phyloP scores from a whole-genome alignment of 129 eudicot species.

The Flaveria trinervia region DNA sequence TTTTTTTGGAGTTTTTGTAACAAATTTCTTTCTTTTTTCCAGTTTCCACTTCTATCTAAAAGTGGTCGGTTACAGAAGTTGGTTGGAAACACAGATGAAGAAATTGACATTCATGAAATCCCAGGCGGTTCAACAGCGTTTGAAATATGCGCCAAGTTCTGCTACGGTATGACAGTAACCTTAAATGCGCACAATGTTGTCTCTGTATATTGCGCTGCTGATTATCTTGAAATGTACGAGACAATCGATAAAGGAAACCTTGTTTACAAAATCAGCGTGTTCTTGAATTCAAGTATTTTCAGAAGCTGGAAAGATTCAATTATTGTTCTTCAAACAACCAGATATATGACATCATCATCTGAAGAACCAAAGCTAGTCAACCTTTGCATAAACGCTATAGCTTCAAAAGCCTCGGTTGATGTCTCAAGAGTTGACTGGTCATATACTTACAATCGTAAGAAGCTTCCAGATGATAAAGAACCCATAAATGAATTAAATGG shows the following conservation, averaged over 20 bases:
- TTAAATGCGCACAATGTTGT: slow-evolving; percentile 84
- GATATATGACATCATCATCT: slow-evolving; percentile 51
- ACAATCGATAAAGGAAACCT: slow-evolving; percentile 90
- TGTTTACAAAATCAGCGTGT: slow-evolving; percentile 76
- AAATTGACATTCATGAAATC: slow-evolving; percentile 62
- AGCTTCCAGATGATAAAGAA: slow-evolving; percentile 62
- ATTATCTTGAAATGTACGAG: slow-evolving; percentile 88
- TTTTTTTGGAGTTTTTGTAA: slow-evolving; percentile 14
- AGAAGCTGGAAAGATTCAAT: slow-evolving; percentile 98
- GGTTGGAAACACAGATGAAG: slow-evolving; percentile 55
- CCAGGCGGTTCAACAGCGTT: slow-evolving; percentile 92
- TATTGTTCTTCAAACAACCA: slow-evolving; percentile 74
- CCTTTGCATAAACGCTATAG: slow-evolving; percentile 78
- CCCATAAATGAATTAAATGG: slow-evolving; percentile 53
- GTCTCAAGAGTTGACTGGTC: slow-evolving; percentile 91
- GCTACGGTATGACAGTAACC: slow-evolving; percentile 93
- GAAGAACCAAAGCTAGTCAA: slow-evolving; percentile 77
- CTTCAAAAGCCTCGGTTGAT: slow-evolving; percentile 74
- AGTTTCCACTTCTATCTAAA: slow-evolving; percentile 95
- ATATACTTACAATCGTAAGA: slow-evolving; percentile 75
- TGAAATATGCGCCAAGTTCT: slow-evolving; percentile 90
- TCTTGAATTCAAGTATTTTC: slow-evolving; percentile 75
- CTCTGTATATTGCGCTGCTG: slow-evolving; percentile 84
- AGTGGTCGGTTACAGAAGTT: slow-evolving; percentile 72
- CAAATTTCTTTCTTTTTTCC: slow-evolving; percentile 26